Evolutionary conservation across 2,329 filamentous ascomycete genomes (phyloP).

Genomic region (Cephalotrichum gorgonifer): DNA sequence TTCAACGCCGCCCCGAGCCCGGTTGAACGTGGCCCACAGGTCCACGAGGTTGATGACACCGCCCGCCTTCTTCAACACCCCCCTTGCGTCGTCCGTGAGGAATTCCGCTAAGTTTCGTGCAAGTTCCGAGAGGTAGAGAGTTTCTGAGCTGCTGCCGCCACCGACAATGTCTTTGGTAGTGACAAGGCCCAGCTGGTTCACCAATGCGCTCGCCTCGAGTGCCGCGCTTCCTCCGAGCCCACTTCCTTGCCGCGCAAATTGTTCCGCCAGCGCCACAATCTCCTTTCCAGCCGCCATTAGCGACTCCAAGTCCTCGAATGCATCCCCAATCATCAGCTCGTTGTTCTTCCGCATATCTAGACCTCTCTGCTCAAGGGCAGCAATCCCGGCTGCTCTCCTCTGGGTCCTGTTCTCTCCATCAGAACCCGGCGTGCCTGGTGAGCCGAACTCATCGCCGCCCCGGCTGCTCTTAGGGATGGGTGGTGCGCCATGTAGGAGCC

Average conservation of each 20-base stretch:
- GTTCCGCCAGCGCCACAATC: constrained; percentile 85
- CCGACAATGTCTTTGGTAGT: constrained; percentile 91
- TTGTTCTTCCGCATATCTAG: constrained; percentile 84
- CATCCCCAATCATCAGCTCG: constrained; percentile 81
- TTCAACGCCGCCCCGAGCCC: constrained; percentile 85
- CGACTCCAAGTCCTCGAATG: constrained; percentile 92
- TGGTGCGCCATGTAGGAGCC: constrained; percentile 83
- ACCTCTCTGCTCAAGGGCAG: constrained; percentile 78
- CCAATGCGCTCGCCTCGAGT: constrained; percentile 62
- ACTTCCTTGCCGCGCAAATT: constrained; percentile 62
- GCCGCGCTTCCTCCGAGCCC: constrained; percentile 48
- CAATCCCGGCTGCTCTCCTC: constrained; percentile 71
- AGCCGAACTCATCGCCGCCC: constrained; percentile 22
- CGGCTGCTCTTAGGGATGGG: constrained; percentile 61
- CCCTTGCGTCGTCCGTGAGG: constrained; percentile 72
- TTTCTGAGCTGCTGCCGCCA: constrained; percentile 62
- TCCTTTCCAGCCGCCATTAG: constrained; percentile 97
- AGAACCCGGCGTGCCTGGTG: constrained; percentile 8
- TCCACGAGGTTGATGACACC: constrained; percentile 87
- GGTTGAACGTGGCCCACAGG: constrained; percentile 90
- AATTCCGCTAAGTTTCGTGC: constrained; percentile 81
- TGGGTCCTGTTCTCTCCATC: constrained; percentile 10
- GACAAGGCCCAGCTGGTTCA: constrained; percentile 68
- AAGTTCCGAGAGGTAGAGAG: constrained; percentile 80
- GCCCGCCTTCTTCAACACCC: constrained; percentile 67